phyloP scores from a whole-genome alignment of 345 rosid genomes.

The Rhodomyrtus tomentosa region DNA sequence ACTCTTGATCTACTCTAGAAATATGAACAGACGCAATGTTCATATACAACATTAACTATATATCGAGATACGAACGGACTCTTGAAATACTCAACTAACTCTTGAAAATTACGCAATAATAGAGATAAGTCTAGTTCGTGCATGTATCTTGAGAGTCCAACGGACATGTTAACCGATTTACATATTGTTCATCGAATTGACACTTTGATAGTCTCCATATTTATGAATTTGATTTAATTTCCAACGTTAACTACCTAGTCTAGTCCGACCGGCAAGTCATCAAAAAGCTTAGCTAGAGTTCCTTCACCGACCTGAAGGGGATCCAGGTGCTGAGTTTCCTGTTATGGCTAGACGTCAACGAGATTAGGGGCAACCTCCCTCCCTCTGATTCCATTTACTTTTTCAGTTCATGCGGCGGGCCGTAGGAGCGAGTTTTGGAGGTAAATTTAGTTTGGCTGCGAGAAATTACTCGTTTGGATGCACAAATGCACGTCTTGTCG shows the following conservation, averaged over 20 bases:
- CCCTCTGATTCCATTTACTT: slow-evolving; percentile 78
- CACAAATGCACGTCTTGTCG: rapidly evolving
- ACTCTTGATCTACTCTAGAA: too few species aligned
- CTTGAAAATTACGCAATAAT: too few species aligned
- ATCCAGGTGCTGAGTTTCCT: slow-evolving; percentile 68
- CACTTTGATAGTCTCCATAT: too few species aligned
- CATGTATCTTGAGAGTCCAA: too few species aligned
- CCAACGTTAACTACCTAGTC: slow-evolving; percentile 45
- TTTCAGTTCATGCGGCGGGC: slow-evolving; percentile 35
- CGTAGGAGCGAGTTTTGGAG: slow-evolving; percentile 20
- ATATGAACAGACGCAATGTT: too few species aligned
- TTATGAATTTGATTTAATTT: too few species aligned
- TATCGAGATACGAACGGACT: too few species aligned
- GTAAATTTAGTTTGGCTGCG: slow-evolving; percentile 4
- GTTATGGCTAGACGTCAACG: slow-evolving; percentile 72
- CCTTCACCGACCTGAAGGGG: slow-evolving; percentile 62
- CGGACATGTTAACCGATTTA: too few species aligned
- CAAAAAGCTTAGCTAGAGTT: slow-evolving; percentile 59
- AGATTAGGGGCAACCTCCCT: slow-evolving; percentile 83
- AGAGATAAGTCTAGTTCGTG: too few species aligned
- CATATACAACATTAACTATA: too few species aligned
- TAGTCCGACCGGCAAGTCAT: slow-evolving; percentile 55
- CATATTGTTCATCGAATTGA: too few species aligned
- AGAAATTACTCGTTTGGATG: background rate
- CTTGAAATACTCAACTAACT: too few species aligned